A percentile compares a stretch with the other conserved stretches of the same genome.
Conservation (phyloP, 805 yeast genomes). For the Metahyphopichia silvanorum region DNA sequence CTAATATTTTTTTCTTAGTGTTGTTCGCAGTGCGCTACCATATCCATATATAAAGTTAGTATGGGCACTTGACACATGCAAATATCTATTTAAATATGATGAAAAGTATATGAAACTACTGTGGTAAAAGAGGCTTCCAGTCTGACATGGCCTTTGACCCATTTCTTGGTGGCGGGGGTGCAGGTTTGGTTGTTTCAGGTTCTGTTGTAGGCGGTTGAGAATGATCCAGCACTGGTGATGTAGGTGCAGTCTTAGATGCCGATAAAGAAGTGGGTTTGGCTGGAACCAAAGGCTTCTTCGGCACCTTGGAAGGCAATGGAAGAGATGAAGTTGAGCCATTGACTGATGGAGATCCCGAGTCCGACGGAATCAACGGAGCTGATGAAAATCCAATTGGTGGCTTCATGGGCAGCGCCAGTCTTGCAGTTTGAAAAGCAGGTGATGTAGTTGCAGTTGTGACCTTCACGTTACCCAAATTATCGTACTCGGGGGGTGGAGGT, state of each 20-base stretch:
- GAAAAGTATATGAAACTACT: conserved; percentile 18
- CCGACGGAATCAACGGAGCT: conserved; percentile 38
- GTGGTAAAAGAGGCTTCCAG: conserved; percentile 53
- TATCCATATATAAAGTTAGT: too few relatives aligned
- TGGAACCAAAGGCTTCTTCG: conserved; percentile 34
- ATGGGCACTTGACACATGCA: too few relatives aligned
- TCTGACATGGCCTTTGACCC: conserved; percentile 33
- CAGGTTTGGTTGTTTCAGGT: conserved; percentile 8
- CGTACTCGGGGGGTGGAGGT: conserved; percentile 5
- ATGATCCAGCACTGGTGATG: conserved; percentile 2
- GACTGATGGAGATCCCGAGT: conserved; percentile 21
- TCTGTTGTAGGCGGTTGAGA: neutral
- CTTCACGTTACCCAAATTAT: conserved; percentile 2
- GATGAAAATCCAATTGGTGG: conserved; percentile 34
- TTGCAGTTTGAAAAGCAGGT: conserved; percentile 2
- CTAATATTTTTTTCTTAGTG: neutral
- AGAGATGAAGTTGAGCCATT: conserved; percentile 6
- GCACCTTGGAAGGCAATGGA: conserved; percentile 1
- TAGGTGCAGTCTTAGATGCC: conserved; percentile 12
- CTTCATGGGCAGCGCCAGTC: conserved; percentile 3
- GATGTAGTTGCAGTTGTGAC: conserved; percentile 9
- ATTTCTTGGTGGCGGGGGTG: conserved; percentile 12
- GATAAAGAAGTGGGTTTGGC: conserved; percentile 29
- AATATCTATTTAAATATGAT: neutral
- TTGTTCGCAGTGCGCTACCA: neutral